Percentiles rank a stretch among this genome's conserved stretches.
These are phyloP conservation scores for Mixia osmundae DNA, from an alignment of 1,284 basidiomycete species.

Conservation along the genomic window DNA sequence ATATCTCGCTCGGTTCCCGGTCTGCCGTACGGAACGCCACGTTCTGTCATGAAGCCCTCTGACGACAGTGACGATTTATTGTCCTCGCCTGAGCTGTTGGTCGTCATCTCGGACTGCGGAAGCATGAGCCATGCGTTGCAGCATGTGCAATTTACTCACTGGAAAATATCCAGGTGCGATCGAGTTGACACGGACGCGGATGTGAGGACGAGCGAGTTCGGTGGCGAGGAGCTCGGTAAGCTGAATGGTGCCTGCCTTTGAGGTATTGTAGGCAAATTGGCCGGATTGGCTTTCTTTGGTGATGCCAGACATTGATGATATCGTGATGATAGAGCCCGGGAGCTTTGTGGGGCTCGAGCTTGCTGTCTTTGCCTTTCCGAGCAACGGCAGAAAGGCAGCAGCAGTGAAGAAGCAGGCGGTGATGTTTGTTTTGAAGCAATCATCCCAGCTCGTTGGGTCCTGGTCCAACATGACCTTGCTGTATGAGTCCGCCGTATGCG, in stretches of 20 bases:
- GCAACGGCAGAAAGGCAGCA: constrained; percentile 44
- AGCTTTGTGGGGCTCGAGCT: constrained; percentile 28
- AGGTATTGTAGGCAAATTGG: constrained; percentile 38
- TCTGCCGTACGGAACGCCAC: constrained; percentile 5
- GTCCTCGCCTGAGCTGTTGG: constrained; percentile 26
- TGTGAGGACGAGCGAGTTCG: constrained; percentile 1
- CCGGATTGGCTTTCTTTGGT: constrained; percentile 39
- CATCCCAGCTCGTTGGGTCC: not conserved
- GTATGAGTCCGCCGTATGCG: too few relatives aligned
- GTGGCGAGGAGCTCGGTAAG: constrained; percentile 6
- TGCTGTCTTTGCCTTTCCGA: constrained; percentile 38
- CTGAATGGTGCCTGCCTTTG: constrained; percentile 7
- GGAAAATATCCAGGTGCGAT: constrained; percentile 6
- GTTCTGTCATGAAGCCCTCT: constrained; percentile 6
- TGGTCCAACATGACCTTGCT: too few relatives aligned
- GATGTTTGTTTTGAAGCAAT: constrained; percentile 23
- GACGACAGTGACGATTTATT: constrained; percentile 22
- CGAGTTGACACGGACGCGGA: constrained; percentile 5
- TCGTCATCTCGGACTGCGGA: constrained; percentile 42
- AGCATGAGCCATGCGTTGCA: too few relatives aligned
- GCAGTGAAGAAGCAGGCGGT: constrained; percentile 40
- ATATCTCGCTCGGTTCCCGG: constrained; percentile 8
- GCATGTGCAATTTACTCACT: not conserved
- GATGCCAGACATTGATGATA: constrained; percentile 46
- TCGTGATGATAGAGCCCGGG: constrained; percentile 35